Conservation (phyloP, 306 rosid genomes). For the Prunus salicina region DNA sequence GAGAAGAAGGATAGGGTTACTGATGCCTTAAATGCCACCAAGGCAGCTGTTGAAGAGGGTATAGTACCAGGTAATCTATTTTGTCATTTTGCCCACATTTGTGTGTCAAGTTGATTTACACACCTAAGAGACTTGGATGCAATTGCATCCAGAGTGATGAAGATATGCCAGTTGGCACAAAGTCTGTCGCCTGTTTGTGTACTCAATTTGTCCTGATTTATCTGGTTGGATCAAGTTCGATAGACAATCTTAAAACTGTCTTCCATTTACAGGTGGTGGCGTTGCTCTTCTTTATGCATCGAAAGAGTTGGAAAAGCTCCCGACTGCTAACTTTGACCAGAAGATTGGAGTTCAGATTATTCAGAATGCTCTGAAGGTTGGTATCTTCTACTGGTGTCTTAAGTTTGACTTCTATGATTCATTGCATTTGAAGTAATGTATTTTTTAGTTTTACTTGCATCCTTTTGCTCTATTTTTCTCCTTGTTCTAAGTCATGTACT, state of each 20-base stretch:
- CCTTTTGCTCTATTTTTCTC: not conserved
- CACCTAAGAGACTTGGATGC: too few relatives aligned
- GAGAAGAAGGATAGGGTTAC: constrained; percentile 98
- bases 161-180: not conserved
- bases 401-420: not conserved
- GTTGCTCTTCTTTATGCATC: constrained; percentile 97
- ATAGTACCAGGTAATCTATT: constrained; percentile 61
- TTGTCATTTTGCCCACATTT: not conserved
- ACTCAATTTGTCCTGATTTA: not conserved
- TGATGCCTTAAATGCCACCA: constrained; percentile 94
- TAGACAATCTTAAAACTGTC: constrained; percentile 2
- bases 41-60: constrained; percentile 98
- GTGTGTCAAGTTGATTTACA: too few relatives aligned
- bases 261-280: constrained; percentile 64
- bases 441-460: not conserved
- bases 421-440: not conserved
- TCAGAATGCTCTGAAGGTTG: constrained; percentile 90
- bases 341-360: constrained; percentile 94
- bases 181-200: not conserved
- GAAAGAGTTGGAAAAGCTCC: constrained; percentile 74
- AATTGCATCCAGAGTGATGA: not conserved
- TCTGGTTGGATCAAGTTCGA: not conserved
- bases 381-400: not conserved
- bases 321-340: constrained; percentile 88
- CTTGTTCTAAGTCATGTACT: not conserved